Evolutionary conservation across 202 grass and related monocot species (phyloP).

Genomic region (Eragrostis tef): DNA sequence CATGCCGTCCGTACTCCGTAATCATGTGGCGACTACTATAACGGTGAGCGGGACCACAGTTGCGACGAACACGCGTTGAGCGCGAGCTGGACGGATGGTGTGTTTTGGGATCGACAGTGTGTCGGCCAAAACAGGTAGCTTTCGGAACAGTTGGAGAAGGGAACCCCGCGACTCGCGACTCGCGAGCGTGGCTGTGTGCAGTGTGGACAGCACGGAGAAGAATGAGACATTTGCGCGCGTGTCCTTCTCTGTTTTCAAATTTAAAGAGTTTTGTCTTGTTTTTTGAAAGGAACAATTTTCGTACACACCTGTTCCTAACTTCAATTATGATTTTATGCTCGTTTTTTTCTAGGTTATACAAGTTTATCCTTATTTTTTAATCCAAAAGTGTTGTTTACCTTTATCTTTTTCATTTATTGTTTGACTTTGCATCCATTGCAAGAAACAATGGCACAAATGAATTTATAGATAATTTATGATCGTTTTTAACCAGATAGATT

Average conservation of each 20-base stretch:
- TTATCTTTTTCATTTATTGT: too few relatives aligned
- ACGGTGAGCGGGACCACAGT: neutral
- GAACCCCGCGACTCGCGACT: neutral
- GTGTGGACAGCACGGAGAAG: neutral
- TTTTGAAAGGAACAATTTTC: too few relatives aligned
- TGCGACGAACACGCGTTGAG: slow-evolving; percentile 15
- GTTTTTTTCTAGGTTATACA: too few relatives aligned
- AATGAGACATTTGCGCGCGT: neutral
- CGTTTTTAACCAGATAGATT: too few relatives aligned
- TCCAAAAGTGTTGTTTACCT: too few relatives aligned
- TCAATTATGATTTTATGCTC: too few relatives aligned
- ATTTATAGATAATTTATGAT: too few relatives aligned
- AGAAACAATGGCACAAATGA: too few relatives aligned
- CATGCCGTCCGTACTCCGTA: neutral
- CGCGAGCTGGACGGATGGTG: neutral
- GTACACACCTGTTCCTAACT: too few relatives aligned
- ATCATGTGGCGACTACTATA: neutral
- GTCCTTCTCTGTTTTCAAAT: neutral
- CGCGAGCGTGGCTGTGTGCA: neutral
- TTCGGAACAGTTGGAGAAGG: neutral
- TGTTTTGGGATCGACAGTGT: neutral
- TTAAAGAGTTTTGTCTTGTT: too few relatives aligned
- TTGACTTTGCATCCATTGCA: too few relatives aligned
- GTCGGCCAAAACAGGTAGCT: slow-evolving; percentile 26
- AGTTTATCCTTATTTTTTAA: too few relatives aligned